Evolutionary conservation across 805 yeast genomes (phyloP).

Genomic region (Lipomyces anomalus): DNA sequence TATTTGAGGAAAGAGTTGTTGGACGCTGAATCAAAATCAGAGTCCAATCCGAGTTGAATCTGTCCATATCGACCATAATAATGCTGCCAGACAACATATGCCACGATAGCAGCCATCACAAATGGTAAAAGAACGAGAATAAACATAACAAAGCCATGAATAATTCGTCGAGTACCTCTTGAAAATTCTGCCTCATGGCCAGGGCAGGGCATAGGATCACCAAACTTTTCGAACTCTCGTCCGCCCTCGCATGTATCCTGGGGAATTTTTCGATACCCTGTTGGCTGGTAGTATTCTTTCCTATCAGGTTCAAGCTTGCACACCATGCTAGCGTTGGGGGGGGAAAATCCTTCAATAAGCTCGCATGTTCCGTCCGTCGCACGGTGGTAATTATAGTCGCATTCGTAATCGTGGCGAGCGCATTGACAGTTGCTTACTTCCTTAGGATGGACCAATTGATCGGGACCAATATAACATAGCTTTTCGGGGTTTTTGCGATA

Average conservation of each 20-base stretch:
- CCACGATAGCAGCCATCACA: constrained; percentile 44
- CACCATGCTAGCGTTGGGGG: constrained; percentile 56
- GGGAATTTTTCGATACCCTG: constrained; percentile 87
- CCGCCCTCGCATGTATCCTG: constrained; percentile 85
- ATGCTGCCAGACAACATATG: constrained; percentile 70
- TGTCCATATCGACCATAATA: constrained; percentile 82
- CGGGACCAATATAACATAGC: constrained; percentile 58
- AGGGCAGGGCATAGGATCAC: constrained; percentile 74
- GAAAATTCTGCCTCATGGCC: constrained; percentile 68
- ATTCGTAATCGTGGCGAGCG: constrained; percentile 81
- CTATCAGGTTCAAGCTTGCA: constrained; percentile 51
- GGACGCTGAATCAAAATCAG: constrained; percentile 24
- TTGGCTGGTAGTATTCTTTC: constrained; percentile 74
- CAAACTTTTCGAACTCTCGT: constrained; percentile 57
- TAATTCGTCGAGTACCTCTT: too few species aligned
- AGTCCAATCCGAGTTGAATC: constrained; percentile 71
- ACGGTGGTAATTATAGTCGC: constrained; percentile 78
- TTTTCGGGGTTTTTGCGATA: constrained; percentile 52
- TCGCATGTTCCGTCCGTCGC: constrained; percentile 78
- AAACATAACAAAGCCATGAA: constrained; percentile 51
- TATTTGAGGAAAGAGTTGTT: constrained; percentile 24
- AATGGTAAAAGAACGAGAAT: constrained; percentile 55
- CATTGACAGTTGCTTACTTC: constrained; percentile 69
- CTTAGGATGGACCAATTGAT: constrained; percentile 48
- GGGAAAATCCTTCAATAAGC: constrained; percentile 65